Evolutionary conservation across 2,329 filamentous ascomycete genomes (phyloP).

Genomic region (Botryotinia globosa): DNA sequence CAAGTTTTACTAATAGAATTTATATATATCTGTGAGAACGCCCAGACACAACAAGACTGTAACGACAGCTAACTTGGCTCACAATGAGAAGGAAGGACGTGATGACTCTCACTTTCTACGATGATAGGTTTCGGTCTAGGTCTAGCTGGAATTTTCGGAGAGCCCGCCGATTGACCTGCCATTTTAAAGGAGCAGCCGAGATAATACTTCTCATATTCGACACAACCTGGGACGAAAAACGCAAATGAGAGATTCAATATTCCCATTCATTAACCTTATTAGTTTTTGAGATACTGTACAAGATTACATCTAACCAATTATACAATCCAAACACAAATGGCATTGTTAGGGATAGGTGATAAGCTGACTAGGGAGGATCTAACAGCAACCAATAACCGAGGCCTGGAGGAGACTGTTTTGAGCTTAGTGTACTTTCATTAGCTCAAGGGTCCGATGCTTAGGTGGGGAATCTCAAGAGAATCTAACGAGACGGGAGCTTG

Average conservation of each 20-base stretch:
- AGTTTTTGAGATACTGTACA: background rate
- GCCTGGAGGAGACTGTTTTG: background rate
- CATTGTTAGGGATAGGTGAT: constrained; percentile 9
- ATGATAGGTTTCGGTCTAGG: background rate
- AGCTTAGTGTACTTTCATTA: background rate
- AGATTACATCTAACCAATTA: background rate
- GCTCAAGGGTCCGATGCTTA: background rate
- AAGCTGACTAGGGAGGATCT: background rate
- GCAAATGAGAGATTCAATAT: background rate
- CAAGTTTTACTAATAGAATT: background rate
- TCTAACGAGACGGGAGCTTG: background rate
- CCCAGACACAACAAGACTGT: background rate
- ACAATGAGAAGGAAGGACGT: background rate
- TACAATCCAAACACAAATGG: background rate
- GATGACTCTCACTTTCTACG: background rate
- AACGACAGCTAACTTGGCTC: background rate
- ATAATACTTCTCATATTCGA: background rate
- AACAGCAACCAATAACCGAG: background rate
- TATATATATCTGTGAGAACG: background rate
- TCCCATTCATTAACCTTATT: background rate
- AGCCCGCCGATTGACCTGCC: background rate
- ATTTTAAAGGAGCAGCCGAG: background rate
- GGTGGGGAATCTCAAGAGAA: background rate
- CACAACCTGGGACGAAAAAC: background rate
- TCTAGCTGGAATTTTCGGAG: background rate